Conservation (phyloP, 2,329 filamentous ascomycete genomes). For the Ophiostoma tasmaniense region DNA sequence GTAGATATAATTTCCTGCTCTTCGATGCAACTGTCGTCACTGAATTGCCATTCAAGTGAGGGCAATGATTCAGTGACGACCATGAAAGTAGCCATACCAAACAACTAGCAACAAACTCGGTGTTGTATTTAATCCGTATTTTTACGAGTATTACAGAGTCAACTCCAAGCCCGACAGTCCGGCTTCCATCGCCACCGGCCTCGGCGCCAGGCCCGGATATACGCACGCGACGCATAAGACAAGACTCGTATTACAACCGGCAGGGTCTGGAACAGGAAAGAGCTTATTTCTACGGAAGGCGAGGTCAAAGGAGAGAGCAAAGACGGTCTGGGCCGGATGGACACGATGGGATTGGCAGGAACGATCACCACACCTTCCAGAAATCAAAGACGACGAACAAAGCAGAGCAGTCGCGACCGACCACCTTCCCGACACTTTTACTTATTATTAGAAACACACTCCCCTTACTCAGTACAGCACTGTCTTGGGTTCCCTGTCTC, state of each 20-base stretch:
- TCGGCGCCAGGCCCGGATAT: background rate
- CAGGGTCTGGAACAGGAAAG: conserved; percentile 1
- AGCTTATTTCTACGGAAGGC: background rate
- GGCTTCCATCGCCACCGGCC: background rate
- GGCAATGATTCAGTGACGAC: too few species aligned
- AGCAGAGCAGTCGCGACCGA: background rate
- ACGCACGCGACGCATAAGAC: background rate
- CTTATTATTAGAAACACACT: background rate
- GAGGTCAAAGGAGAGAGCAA: background rate
- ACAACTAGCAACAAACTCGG: too few species aligned
- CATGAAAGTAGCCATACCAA: too few species aligned
- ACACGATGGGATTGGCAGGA: background rate
- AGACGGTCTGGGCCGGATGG: background rate
- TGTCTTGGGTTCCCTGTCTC: background rate
- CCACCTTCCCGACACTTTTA: background rate
- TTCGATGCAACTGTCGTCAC: too few species aligned
- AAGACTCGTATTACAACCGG: background rate
- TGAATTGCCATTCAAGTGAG: too few species aligned
- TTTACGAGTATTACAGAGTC: background rate
- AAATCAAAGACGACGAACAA: background rate
- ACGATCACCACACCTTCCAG: background rate
- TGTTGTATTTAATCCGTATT: too few species aligned
- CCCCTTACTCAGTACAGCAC: background rate
- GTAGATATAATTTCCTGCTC: too few species aligned
- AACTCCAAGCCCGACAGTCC: background rate